These are phyloP conservation scores for Paramecium octaurelia DNA, from an alignment of 73 alveolate genomes.

Conservation along the genomic window DNA sequence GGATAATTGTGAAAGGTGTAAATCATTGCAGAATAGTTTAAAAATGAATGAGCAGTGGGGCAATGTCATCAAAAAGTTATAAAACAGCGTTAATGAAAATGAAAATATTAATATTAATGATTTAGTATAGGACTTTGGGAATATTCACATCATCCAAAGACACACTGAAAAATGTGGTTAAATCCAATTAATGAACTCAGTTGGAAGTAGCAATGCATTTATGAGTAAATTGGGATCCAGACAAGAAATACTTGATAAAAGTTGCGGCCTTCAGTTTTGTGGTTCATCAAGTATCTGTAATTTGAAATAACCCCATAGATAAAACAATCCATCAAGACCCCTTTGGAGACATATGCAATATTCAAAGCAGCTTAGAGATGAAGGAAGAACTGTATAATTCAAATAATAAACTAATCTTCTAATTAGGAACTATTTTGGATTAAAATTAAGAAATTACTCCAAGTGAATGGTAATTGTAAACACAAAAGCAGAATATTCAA, in stretches of 20 bases:
- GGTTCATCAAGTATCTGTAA: not conserved
- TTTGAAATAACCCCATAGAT: not conserved
- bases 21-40: not conserved
- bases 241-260: not conserved
- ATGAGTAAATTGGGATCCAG: slow-evolving; percentile 1
- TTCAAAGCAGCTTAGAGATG: not conserved
- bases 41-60: not conserved
- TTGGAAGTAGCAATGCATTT: not conserved
- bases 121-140: not conserved
- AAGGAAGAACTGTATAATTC: not conserved
- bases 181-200: not conserved
- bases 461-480: not conserved
- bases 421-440: not conserved
- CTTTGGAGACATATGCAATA: not conserved
- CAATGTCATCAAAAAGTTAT: not conserved
- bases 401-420: not conserved
- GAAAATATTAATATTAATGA: not conserved
- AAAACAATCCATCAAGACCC: not conserved
- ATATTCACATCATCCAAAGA: not conserved
- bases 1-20: not conserved
- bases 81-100: not conserved
- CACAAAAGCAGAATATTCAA: not conserved
- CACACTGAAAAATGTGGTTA: not conserved
- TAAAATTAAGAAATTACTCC: not conserved
- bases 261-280: not conserved